phyloP scores from a whole-genome alignment of 2,329 filamentous ascomycete species.

The Fonsecaea monophora region DNA sequence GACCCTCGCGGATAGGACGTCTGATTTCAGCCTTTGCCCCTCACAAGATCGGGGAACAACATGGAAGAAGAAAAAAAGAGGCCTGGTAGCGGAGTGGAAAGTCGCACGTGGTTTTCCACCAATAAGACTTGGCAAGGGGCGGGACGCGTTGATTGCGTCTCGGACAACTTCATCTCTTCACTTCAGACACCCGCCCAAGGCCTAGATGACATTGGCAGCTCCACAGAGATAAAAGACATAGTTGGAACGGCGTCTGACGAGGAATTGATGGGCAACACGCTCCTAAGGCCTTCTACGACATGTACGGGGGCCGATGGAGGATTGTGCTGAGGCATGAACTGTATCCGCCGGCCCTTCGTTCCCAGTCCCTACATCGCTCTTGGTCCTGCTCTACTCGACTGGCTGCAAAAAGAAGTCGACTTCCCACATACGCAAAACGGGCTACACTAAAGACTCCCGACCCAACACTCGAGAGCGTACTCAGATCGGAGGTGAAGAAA shows the following conservation, averaged over 20 bases:
- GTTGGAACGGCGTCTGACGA: not conserved
- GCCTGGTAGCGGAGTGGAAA: not conserved
- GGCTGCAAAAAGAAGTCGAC: not conserved
- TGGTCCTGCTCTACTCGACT: conserved; percentile 8
- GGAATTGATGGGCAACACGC: not conserved
- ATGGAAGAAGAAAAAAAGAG: not conserved
- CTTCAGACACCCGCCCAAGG: not conserved
- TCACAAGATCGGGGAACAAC: not conserved
- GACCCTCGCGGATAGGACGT: not conserved
- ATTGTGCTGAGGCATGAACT: not conserved
- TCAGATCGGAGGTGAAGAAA: not conserved
- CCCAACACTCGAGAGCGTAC: not conserved
- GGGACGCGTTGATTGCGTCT: not conserved
- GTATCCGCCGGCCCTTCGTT: conserved; percentile 3
- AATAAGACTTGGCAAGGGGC: not conserved
- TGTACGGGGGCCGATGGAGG: conserved; percentile 8
- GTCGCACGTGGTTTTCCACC: not conserved
- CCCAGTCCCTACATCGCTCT: not conserved
- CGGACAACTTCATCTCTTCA: not conserved
- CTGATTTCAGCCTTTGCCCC: not conserved
- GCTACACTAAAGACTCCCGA: not conserved
- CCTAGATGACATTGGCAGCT: not conserved
- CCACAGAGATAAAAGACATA: not conserved
- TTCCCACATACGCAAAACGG: conserved; percentile 16
- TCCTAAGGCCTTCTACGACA: not conserved